phyloP scores from a whole-genome alignment of 2,329 filamentous ascomycete species.

The Hypoxylon sp. region DNA sequence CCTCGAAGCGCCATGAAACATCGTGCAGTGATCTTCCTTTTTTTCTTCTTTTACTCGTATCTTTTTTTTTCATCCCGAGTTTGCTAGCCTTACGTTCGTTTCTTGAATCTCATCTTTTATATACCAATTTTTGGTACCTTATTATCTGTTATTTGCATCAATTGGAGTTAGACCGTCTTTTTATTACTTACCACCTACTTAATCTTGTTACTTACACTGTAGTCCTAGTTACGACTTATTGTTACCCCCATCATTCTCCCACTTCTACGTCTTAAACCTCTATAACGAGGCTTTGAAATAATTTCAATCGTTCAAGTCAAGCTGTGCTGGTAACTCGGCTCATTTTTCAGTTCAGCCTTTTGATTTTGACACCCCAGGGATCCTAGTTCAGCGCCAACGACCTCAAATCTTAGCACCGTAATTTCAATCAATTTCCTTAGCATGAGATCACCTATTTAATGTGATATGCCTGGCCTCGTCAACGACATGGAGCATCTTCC shows the following conservation, averaged over 20 bases:
- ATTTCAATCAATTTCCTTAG: slow-evolving; percentile 1
- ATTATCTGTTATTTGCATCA: slow-evolving; percentile 14
- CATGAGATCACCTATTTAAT: slow-evolving; percentile 15
- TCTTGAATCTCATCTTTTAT: slow-evolving; percentile 4
- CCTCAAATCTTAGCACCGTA: not conserved
- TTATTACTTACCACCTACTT: too few relatives aligned
- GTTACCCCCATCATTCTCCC: not conserved
- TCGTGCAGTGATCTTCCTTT: slow-evolving; percentile 10
- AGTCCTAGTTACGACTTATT: slow-evolving; percentile 4
- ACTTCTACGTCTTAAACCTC: slow-evolving; percentile 4
- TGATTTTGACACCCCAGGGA: not conserved
- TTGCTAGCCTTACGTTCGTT: slow-evolving; percentile 18
- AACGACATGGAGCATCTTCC: slow-evolving; percentile 39
- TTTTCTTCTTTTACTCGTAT: slow-evolving; percentile 10
- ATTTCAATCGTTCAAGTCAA: not conserved
- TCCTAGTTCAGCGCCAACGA: slow-evolving; percentile 13
- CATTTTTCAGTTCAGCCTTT: slow-evolving; percentile 2
- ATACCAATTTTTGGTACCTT: slow-evolving; percentile 4
- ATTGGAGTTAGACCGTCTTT: slow-evolving; percentile 16
- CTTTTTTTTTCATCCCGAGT: slow-evolving; percentile 8
- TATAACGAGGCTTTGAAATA: slow-evolving; percentile 7
- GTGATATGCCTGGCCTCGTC: slow-evolving; percentile 27
- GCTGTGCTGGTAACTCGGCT: slow-evolving; percentile 19
- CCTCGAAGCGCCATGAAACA: slow-evolving; percentile 26
- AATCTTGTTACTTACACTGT: too few relatives aligned